These are phyloP conservation scores for Pharnaceum exiguum DNA, from an alignment of 148 eudicot species.

Conservation along the genomic window DNA sequence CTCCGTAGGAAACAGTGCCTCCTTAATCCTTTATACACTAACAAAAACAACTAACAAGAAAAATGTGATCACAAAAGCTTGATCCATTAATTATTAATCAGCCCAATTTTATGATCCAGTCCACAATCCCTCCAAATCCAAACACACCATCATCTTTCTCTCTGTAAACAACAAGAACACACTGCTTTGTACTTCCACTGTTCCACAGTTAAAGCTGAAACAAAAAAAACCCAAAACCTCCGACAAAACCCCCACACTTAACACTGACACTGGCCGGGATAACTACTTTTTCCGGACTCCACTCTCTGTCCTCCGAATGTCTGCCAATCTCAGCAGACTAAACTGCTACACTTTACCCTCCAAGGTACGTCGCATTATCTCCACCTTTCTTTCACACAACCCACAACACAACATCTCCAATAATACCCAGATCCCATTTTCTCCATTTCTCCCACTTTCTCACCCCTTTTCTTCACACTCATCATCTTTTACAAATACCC, in stretches of 20 bases:
- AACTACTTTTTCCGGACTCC: constrained; percentile 9
- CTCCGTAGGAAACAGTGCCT: no score
- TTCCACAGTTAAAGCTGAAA: no score
- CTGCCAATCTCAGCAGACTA: constrained; percentile 28
- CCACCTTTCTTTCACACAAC: constrained; percentile 13
- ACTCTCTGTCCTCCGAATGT: constrained; percentile 33
- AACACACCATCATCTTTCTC: no score
- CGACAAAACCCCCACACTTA: constrained; percentile 3
- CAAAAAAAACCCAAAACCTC: no score
- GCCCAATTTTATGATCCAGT: no score
- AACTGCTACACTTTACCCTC: constrained; percentile 13
- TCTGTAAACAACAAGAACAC: no score
- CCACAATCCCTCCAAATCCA: no score
- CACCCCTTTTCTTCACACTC: constrained; percentile 17
- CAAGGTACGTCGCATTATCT: constrained; percentile 38
- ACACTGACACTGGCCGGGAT: background rate
- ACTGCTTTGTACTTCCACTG: no score
- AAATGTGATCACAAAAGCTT: no score
- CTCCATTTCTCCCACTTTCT: constrained; percentile 12
- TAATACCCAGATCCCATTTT: constrained; percentile 13
- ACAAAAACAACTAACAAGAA: no score
- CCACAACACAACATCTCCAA: constrained; percentile 20
- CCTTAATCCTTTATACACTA: no score
- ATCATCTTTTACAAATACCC: background rate
- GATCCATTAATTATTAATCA: no score